A percentile compares a stretch with the other conserved stretches of the same genome.
These are phyloP conservation scores for Sphaerosporella brunnea DNA, from an alignment of 495 filamentous ascomycete species.

Conservation along the genomic window DNA sequence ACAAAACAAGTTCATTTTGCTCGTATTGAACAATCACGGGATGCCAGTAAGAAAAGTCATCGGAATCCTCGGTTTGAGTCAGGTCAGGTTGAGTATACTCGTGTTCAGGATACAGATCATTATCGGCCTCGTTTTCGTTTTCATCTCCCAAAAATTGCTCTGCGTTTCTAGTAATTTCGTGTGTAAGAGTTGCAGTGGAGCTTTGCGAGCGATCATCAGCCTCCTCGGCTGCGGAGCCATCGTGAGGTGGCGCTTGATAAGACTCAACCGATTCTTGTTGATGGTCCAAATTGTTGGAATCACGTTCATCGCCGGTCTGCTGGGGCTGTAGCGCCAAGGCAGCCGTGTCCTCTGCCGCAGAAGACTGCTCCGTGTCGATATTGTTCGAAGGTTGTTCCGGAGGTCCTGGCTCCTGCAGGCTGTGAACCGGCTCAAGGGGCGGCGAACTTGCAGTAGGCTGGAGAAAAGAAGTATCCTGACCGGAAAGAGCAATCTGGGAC, in stretches of 20 bases:
- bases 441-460: no score
- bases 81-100: neutral
- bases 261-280: no score
- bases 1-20: conserved; percentile 18
- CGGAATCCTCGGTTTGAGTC: neutral
- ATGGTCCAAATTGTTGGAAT: no score
- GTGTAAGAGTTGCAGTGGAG: conserved; percentile 3
- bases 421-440: no score
- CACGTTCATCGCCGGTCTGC: neutral
- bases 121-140: neutral
- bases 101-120: neutral
- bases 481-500: no score
- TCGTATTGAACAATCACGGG: conserved; percentile 23
- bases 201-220: neutral
- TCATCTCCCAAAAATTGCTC: neutral
- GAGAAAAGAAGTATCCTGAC: no score
- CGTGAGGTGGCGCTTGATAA: no score
- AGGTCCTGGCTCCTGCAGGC: no score
- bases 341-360: neutral
- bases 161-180: neutral
- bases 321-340: neutral
- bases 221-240: neutral
- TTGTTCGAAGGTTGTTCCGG: no score
- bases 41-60: conserved; percentile 7
- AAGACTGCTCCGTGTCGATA: no score